Conservation (phyloP, 805 yeast genomes). For the Ascoidea rubescens region DNA sequence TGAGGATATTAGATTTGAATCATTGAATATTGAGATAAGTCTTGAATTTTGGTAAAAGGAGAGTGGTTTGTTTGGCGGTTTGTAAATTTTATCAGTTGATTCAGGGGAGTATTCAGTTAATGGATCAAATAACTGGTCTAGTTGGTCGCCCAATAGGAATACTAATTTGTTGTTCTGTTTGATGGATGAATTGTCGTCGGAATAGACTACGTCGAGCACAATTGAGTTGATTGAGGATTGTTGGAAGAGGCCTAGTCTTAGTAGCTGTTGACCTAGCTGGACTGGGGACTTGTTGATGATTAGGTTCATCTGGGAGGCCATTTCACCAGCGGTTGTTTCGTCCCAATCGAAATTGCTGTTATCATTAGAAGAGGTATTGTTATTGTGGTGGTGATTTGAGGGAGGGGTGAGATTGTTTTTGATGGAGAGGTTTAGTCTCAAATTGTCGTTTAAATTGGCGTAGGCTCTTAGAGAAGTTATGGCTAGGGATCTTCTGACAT, state of each 20-base stretch:
- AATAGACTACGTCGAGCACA: slow-evolving; percentile 65
- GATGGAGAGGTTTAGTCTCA: slow-evolving; percentile 8
- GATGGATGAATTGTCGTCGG: slow-evolving; percentile 31
- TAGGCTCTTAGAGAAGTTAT: slow-evolving; percentile 56
- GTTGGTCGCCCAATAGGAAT: slow-evolving; percentile 65
- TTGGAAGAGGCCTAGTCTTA: slow-evolving; percentile 45
- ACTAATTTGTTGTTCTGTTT: slow-evolving; percentile 69
- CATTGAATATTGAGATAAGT: slow-evolving; percentile 12
- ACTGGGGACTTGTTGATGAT: slow-evolving; percentile 38
- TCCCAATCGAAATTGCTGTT: slow-evolving; percentile 36
- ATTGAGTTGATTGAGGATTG: slow-evolving; percentile 33
- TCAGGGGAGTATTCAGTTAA: slow-evolving; percentile 87
- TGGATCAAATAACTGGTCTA: slow-evolving; percentile 84
- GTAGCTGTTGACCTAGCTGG: slow-evolving; percentile 41
- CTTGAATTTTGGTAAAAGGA: slow-evolving; percentile 1
- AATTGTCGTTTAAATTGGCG: slow-evolving; percentile 32
- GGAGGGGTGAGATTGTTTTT: too few species aligned
- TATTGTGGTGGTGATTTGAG: not conserved
- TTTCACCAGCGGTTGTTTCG: slow-evolving; percentile 71
- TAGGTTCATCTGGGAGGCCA: slow-evolving; percentile 53
- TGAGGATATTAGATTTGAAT: slow-evolving; percentile 29
- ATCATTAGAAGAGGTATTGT: slow-evolving; percentile 5
- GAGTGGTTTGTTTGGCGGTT: slow-evolving; percentile 31
- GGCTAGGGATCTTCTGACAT: slow-evolving; percentile 65
- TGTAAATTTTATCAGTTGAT: slow-evolving; percentile 57